Evolutionary conservation across 2,329 filamentous ascomycete genomes (phyloP).

Genomic region (Cladosporium sp.): DNA sequence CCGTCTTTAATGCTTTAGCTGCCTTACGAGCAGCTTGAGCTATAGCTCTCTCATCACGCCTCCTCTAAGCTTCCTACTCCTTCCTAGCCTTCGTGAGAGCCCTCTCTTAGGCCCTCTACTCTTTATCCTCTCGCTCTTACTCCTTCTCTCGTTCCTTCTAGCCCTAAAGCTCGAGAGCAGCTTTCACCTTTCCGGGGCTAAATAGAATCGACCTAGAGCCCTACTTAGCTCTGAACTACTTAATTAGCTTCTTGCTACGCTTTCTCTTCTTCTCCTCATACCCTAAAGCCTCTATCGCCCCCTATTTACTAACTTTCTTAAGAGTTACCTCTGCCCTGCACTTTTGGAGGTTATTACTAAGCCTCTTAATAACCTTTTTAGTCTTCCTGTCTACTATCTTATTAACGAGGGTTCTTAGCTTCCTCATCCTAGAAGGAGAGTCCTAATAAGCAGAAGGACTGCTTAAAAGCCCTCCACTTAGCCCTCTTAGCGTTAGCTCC

Average conservation of each 20-base stretch:
- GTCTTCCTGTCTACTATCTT: not conserved
- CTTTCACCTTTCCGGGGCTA: not conserved
- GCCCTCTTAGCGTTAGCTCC: not conserved
- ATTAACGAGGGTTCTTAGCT: not conserved
- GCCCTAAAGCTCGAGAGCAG: not conserved
- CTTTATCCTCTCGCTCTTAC: not conserved
- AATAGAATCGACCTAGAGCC: not conserved
- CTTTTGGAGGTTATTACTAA: not conserved
- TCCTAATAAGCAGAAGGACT: not conserved
- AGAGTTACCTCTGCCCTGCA: not conserved
- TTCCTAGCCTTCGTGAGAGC: not conserved
- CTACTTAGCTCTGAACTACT: not conserved
- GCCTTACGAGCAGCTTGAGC: not conserved
- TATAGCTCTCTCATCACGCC: not conserved
- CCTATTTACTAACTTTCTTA: not conserved
- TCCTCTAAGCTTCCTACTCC: not conserved
- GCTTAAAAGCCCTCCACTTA: too few species aligned
- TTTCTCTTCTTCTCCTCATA: not conserved
- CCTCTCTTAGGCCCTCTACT: not conserved
- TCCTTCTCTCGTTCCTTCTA: not conserved
- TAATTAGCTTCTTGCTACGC: not conserved
- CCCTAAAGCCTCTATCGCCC: not conserved
- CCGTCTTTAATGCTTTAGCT: not conserved
- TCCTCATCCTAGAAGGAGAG: not conserved
- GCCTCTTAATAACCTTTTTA: not conserved